A percentile compares a stretch with the other conserved stretches of the same genome.
Conservation (phyloP, 306 rosid genomes). For the Fragaria iinumae region DNA sequence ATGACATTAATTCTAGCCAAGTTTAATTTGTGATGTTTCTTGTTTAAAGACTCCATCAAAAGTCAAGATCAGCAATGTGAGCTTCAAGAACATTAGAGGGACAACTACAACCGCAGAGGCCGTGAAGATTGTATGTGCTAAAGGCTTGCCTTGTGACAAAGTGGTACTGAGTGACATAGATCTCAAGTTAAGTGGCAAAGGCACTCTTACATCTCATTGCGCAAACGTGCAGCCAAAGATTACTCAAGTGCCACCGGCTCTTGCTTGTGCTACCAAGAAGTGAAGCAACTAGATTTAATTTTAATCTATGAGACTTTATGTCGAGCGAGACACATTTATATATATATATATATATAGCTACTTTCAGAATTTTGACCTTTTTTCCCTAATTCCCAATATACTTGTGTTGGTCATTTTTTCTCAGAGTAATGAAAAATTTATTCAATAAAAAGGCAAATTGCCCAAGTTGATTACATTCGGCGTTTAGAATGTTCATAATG, state of each 20-base stretch:
- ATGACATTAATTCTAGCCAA: not conserved
- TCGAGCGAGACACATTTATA: too few relatives aligned
- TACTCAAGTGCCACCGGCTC: not conserved
- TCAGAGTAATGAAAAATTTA: too few relatives aligned
- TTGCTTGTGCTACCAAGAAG: not conserved
- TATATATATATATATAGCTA: too few relatives aligned
- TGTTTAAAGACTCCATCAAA: conserved; percentile 30
- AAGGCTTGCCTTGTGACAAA: conserved; percentile 33
- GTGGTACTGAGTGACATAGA: conserved; percentile 29
- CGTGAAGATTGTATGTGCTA: conserved; percentile 41
- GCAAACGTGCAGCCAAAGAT: conserved; percentile 32
- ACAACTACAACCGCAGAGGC: conserved; percentile 27
- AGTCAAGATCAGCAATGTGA: conserved; percentile 39
- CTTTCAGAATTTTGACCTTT: too few relatives aligned
- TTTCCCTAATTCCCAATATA: too few relatives aligned
- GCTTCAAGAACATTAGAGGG: conserved; percentile 12
- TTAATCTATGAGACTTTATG: not conserved
- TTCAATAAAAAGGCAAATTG: too few relatives aligned
- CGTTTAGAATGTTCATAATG: too few relatives aligned
- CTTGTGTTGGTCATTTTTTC: too few relatives aligned
- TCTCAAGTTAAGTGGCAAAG: conserved; percentile 27
- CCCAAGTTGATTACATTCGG: too few relatives aligned
- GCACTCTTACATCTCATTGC: conserved; percentile 22
- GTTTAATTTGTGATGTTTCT: not conserved
- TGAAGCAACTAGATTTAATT: not conserved